phyloP scores from a whole-genome alignment of 2,329 filamentous ascomycete genomes.

The Blastomyces gilchristii region DNA sequence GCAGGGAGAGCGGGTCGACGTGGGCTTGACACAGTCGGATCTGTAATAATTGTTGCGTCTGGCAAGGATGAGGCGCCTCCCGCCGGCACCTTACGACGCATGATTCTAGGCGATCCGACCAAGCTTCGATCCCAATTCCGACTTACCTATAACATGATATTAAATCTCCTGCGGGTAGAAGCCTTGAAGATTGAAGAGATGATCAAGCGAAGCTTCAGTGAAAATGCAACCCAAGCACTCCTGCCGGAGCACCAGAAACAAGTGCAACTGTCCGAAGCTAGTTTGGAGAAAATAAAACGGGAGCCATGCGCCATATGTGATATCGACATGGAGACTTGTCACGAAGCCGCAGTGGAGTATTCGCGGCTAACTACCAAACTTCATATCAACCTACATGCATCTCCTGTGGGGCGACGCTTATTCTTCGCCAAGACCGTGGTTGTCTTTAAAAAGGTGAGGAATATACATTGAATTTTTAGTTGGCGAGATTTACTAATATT shows the following conservation, averaged over 20 bases:
- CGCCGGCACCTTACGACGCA: constrained; percentile 69
- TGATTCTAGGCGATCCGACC: constrained; percentile 92
- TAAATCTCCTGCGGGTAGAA: constrained; percentile 89
- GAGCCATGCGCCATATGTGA: constrained; percentile 77
- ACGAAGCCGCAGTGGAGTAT: constrained; percentile 70
- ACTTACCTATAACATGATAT: constrained; percentile 98
- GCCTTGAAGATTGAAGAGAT: constrained; percentile 98
- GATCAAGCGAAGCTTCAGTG: constrained; percentile 99
- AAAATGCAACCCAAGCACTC: constrained; percentile 90
- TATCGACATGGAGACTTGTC: constrained; percentile 65
- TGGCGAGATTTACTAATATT: constrained; percentile 3
- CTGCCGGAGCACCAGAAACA: constrained; percentile 93
- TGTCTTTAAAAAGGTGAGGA: constrained; percentile 58
- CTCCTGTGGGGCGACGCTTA: constrained; percentile 71
- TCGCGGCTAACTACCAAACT: constrained; percentile 70
- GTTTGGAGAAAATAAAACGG: constrained; percentile 79
- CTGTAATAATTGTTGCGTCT: constrained; percentile 79
- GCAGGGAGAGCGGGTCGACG: constrained; percentile 86
- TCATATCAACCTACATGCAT: constrained; percentile 63
- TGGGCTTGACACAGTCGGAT: constrained; percentile 85
- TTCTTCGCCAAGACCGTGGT: constrained; percentile 67
- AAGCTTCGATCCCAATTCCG: constrained; percentile 94
- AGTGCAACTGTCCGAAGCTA: constrained; percentile 82
- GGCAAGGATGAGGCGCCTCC: constrained; percentile 81
- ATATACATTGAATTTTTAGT: constrained; percentile 17